A percentile compares a stretch with the other conserved stretches of the same genome.
Conservation (phyloP, 83 land plant genomes). For the Diphasiastrum complanatum region DNA sequence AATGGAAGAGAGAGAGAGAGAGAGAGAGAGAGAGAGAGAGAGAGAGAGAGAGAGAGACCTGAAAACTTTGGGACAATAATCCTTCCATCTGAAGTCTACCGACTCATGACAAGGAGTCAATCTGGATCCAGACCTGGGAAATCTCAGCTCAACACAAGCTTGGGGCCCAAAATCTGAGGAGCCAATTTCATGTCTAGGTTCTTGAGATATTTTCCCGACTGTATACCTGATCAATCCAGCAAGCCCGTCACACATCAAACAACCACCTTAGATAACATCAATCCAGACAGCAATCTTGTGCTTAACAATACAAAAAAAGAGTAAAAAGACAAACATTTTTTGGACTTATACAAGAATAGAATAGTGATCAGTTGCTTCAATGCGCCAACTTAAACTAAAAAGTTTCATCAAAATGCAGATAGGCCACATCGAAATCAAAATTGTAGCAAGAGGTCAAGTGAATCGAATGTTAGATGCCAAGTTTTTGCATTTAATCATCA, state of each 20-base stretch:
- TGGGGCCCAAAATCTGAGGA: conserved; percentile 58
- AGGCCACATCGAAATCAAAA: no score
- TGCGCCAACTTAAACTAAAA: no score
- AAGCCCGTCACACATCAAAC: no score
- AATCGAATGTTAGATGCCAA: background rate
- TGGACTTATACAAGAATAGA: background rate
- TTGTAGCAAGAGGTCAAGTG: no score
- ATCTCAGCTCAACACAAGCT: conserved; percentile 65
- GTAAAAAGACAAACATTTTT: background rate
- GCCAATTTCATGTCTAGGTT: conserved; percentile 36
- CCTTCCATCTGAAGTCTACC: conserved; percentile 65
- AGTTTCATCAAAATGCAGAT: no score
- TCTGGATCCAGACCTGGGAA: conserved; percentile 62
- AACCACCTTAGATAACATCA: no score
- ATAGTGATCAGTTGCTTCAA: background rate
- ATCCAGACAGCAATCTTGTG: no score
- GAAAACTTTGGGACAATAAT: conserved; percentile 73
- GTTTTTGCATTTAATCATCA: background rate
- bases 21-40: no score
- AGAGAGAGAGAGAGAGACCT: conserved; percentile 41
- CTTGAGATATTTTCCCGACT: conserved; percentile 49
- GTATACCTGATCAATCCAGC: conserved; percentile 35
- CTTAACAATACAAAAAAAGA: conserved; percentile 5
- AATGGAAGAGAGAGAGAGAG: no score
- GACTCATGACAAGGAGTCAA: conserved; percentile 67